Base-by-base conservation (phyloP, 2,329 filamentous ascomycete genomes). In the Fusarium sp. region DNA sequence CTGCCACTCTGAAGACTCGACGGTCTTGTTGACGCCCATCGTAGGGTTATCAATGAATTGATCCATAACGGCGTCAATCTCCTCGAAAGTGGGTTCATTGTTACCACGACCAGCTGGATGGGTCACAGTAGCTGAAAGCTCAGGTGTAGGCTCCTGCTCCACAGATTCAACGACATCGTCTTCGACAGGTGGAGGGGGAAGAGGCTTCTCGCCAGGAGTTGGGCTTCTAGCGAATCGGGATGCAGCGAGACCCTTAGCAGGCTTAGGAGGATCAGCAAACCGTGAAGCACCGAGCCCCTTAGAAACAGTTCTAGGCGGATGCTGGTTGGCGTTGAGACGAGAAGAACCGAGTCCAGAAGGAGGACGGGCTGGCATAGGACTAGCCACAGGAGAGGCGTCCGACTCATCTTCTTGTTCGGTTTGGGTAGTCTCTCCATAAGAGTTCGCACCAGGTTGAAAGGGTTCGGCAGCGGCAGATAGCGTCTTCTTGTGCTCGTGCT, bases 1-100 rank as follows among this genome's bases (percentile, higher is more conserved):
- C 55, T 75, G 73, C 84, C 86, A 87, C 40, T 81, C 79, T 8
- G 85, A 80, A 20, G 84, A 80, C 48, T 86, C 83, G 17, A 84
- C 79, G 11, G 83, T 83, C 76, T 90, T 91, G 77, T 94, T 93
- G 64, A 94, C 88, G 15, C 93, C 93, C 79, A 92, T 89, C 55
- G 91, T 90, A 3, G 92, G 92, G 71, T 94, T 90, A 50, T 86
- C 89, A 64, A 91, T 88, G 75, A 98, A 87, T 66, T 96, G 92
- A 71, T 91, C 89, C 94, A 98, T 97, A 56, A 98, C 90, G 46
- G 92, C 93, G 83, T 98, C 95, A 76, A 98, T 95, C 78, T 98
- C 94, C 73, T 95, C 91, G 74, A 93, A 93, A 0, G 91, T 88
- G 10, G 83, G 85, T 68, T 85, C 84, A 23, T 76, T 75, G 7